These are phyloP conservation scores for Calycina marina DNA, from an alignment of 2,329 filamentous ascomycete genomes.

Conservation along the genomic window DNA sequence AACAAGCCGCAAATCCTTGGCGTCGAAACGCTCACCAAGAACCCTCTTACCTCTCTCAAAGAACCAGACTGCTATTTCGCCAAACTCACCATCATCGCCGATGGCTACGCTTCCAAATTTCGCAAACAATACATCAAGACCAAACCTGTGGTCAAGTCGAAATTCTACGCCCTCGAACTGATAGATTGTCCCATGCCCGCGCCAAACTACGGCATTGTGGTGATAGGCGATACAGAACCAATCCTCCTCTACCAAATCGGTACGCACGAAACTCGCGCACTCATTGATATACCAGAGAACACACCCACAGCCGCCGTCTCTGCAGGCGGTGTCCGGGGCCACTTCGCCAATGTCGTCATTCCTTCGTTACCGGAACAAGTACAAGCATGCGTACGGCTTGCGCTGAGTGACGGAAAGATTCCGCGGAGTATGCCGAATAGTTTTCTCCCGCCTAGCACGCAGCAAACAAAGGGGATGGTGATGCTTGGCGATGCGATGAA, in stretches of 20 bases:
- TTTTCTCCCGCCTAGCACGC: slow-evolving; percentile 65
- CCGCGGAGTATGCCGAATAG: slow-evolving; percentile 86
- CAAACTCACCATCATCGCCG: slow-evolving; percentile 73
- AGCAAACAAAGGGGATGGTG: slow-evolving; percentile 59
- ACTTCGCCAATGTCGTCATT: slow-evolving; percentile 67
- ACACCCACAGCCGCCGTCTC: slow-evolving; percentile 57
- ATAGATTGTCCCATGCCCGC: slow-evolving; percentile 71
- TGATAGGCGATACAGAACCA: slow-evolving; percentile 64
- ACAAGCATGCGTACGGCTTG: slow-evolving; percentile 58
- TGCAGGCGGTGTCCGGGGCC: slow-evolving; percentile 70
- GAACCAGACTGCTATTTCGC: slow-evolving; percentile 72
- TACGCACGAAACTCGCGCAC: slow-evolving; percentile 77
- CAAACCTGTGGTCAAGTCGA: slow-evolving; percentile 58
- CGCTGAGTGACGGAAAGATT: slow-evolving; percentile 64
- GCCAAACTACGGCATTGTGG: slow-evolving; percentile 69
- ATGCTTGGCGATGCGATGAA: slow-evolving; percentile 92
- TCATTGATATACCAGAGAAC: slow-evolving; percentile 75
- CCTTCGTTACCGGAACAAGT: slow-evolving; percentile 61
- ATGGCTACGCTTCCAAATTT: slow-evolving; percentile 89
- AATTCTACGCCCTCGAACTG: slow-evolving; percentile 88
- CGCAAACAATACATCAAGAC: slow-evolving; percentile 61
- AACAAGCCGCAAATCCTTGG: slow-evolving; percentile 9
- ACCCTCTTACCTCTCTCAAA: slow-evolving; percentile 40
- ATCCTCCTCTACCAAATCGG: slow-evolving; percentile 95
- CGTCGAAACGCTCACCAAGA: slow-evolving; percentile 52